Conservation (phyloP, 768 basidiomycete species). For the Calocera cornea region DNA sequence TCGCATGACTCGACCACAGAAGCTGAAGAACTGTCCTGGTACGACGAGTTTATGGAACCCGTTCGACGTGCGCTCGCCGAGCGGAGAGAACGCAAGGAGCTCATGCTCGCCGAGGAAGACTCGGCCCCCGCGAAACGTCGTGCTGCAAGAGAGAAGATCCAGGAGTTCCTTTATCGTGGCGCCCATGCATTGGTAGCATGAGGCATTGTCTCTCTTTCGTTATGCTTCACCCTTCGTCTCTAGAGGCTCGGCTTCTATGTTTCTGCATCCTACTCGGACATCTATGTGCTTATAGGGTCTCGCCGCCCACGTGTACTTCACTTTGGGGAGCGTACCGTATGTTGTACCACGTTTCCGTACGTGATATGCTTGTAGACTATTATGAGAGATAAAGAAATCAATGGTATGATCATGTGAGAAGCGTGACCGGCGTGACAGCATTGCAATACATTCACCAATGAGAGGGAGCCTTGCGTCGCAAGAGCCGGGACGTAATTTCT, state of each 20-base stretch:
- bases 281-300: neutral
- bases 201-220: neutral
- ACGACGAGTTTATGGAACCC: neutral
- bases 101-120: neutral
- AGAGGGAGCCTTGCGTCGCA: neutral
- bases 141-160: neutral
- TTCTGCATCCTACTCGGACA: neutral
- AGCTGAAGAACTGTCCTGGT: neutral
- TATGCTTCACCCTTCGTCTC: neutral
- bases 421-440: neutral
- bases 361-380: neutral
- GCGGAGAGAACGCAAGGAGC: neutral
- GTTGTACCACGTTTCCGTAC: neutral
- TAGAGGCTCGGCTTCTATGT: neutral
- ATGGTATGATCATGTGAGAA: neutral
- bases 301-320: conserved; percentile 1
- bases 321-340: neutral
- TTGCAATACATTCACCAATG: neutral
- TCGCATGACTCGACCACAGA: neutral
- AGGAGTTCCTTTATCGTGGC: neutral
- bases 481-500: conserved; percentile 1
- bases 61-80: neutral
- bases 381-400: neutral
- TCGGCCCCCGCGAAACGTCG: neutral
- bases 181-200: neutral